phyloP scores from a whole-genome alignment of 1,139 yeast species.

The Meyerozyma athensensis region DNA sequence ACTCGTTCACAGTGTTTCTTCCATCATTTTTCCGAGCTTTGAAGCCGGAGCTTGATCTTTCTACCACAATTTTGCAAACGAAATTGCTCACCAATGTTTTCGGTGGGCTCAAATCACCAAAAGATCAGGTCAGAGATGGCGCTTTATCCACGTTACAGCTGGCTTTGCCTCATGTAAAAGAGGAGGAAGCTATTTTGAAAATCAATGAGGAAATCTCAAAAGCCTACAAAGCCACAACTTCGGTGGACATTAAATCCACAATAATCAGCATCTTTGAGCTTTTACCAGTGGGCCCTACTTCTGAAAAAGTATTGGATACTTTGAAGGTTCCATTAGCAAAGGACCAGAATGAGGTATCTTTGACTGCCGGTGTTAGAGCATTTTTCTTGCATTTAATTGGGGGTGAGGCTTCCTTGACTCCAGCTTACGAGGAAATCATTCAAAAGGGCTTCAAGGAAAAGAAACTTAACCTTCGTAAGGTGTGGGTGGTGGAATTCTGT shows the following conservation, averaged over 20 bases:
- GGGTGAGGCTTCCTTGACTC: conserved; percentile 12
- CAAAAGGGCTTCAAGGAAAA: conserved; percentile 60
- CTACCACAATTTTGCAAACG: conserved; percentile 28
- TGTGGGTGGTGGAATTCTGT: conserved; percentile 63
- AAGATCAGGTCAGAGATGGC: conserved; percentile 54
- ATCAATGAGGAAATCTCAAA: conserved; percentile 52
- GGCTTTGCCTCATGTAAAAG: conserved; percentile 18
- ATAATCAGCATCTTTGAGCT: conserved; percentile 14
- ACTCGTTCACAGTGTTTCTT: conserved; percentile 49
- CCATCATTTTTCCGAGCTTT: conserved; percentile 45
- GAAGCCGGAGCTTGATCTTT: conserved; percentile 16
- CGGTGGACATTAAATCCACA: conserved; percentile 59
- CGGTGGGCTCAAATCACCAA: conserved; percentile 66
- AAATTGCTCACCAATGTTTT: conserved; percentile 59
- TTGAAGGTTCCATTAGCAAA: conserved; percentile 54
- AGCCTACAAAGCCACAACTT: conserved; percentile 55
- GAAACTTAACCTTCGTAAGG: conserved; percentile 54
- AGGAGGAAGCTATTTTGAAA: conserved; percentile 13
- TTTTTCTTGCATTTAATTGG: conserved; percentile 40
- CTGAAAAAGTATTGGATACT: conserved; percentile 34
- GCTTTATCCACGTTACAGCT: conserved; percentile 41
- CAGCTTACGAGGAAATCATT: conserved; percentile 28
- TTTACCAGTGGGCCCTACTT: conserved; percentile 13
- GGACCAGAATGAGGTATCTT: conserved; percentile 70
- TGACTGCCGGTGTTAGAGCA: conserved; percentile 47